Evolutionary conservation across 2,329 filamentous ascomycete genomes (phyloP), one percentile per base, ranked within the genome.

Genomic region (Phoma sp.): DNA sequence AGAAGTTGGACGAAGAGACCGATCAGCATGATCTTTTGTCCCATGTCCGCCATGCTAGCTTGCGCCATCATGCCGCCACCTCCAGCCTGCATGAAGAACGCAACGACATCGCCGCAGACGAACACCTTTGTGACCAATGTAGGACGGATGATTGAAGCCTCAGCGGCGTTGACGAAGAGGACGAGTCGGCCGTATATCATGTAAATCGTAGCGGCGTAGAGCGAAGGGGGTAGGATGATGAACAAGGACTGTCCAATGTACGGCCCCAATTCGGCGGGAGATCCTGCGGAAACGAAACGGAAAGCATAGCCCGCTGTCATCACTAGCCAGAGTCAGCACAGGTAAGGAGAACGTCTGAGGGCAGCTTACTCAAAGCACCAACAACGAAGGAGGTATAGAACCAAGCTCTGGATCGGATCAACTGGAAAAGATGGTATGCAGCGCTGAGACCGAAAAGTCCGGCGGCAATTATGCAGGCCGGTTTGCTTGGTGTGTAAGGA

Each of bases 61-160:
- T 58, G 47, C 5, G 59, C 63, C 64, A 67, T 66, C 60, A 67
- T 66, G 10, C 64, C 62, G 25, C 63, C 64, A 2, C 62, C 66
- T 30, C 69, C 70, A 20, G 72, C 72, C 63, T 86, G 83, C 12
- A 84, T 64, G 1, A 79, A 29, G 59, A 86, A 81, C 0, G 79
- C 79, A 7, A 83, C 36, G 4, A 84, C 67, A 59, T 86, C 83
- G 36, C 82, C 81, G 7, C 64, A 47, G 7, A 86, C 82, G 53
- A 86, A 86, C n/a, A 80, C 73, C 38, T 77, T 80, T 5, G 83
- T 84, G 3, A 85, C 67, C 70, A 77, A 77, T 7, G 59, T 74
- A 2, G 73, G 67, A 3, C 63, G 59, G 45, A 83, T 75, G 14
- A 81, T 47, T 0, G 80, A 78, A 54, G 75, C 71, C 1, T 72